A percentile compares a stretch with the other conserved stretches of the same genome.
phyloP scores from a whole-genome alignment of 345 rosid genomes.

The Laguncularia racemosa region DNA sequence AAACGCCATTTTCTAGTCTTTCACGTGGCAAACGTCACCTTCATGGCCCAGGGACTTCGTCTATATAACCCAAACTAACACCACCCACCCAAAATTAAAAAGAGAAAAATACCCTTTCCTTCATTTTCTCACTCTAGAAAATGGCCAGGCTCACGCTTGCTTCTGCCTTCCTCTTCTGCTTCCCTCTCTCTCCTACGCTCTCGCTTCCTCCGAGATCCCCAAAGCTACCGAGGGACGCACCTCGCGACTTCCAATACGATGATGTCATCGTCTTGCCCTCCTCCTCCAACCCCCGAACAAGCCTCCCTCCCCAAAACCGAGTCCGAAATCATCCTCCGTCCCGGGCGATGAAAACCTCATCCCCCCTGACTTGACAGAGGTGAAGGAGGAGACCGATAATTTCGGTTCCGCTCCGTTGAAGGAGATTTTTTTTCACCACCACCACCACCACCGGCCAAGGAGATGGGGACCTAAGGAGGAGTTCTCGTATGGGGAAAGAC shows the following conservation, averaged over 20 bases:
- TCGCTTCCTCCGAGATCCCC: neutral
- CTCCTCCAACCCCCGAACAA: too few species aligned
- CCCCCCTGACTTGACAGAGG: too few species aligned
- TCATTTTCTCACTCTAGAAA: neutral
- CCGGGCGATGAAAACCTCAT: conserved; percentile 4
- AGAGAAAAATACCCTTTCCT: neutral
- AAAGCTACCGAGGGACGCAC: neutral
- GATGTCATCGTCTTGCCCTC: too few species aligned
- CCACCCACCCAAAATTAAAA: neutral
- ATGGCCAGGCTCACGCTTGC: conserved; percentile 26
- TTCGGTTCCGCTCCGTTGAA: conserved; percentile 17
- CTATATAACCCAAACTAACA: too few species aligned
- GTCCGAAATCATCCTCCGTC: conserved; percentile 12
- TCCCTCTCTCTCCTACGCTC: conserved; percentile 16
- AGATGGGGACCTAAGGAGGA: conserved; percentile 9
- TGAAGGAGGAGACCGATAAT: too few species aligned
- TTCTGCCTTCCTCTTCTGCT: conserved; percentile 14
- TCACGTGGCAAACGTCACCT: too few species aligned
- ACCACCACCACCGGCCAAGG: conserved; percentile 10
- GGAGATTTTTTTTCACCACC: conserved; percentile 17
- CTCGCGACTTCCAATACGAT: too few species aligned
- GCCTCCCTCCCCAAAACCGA: neutral
- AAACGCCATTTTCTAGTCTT: too few species aligned
- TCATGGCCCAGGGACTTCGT: too few species aligned
- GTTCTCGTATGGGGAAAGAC: conserved; percentile 29